A percentile compares a stretch with the other conserved stretches of the same genome.
These are phyloP conservation scores for Coemansia sp. DNA, from an alignment of 192 early-diverging fungal species.

Conservation along the genomic window DNA sequence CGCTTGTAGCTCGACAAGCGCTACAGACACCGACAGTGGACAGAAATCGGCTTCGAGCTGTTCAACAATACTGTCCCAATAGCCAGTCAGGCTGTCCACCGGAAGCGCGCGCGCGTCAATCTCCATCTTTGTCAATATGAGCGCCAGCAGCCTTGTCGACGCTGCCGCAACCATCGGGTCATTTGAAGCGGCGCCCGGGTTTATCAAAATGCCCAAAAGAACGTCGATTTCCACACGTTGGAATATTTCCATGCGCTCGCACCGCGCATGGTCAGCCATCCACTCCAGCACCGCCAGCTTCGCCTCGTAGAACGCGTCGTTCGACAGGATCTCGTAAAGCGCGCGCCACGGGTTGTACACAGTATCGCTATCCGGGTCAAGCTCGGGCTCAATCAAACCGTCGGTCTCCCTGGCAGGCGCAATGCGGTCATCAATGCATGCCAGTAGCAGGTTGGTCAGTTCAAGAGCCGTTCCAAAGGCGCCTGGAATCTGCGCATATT, in stretches of 20 bases:
- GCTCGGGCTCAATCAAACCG: conserved; percentile 27
- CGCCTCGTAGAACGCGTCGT: conserved; percentile 45
- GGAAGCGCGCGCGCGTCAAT: conserved; percentile 30
- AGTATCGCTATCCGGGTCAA: conserved; percentile 26
- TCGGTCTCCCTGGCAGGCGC: conserved; percentile 27
- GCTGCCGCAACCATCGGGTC: conserved; percentile 41
- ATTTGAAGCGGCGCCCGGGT: not conserved
- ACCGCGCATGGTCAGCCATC: conserved; percentile 34
- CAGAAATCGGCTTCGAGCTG: conserved; percentile 26
- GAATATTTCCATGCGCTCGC: conserved; percentile 34
- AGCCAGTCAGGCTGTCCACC: conserved; percentile 16
- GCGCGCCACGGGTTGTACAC: conserved; percentile 36
- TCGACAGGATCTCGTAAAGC: conserved; percentile 19
- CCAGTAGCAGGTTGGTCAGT: conserved; percentile 35
- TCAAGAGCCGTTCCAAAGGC: conserved; percentile 47
- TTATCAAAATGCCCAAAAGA: conserved; percentile 23
- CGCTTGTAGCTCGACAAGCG: conserved; percentile 38
- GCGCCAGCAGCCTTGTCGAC: conserved; percentile 31
- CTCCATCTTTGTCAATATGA: conserved; percentile 35
- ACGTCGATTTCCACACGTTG: conserved; percentile 27
- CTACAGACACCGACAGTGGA: conserved; percentile 38
- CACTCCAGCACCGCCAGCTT: conserved; percentile 43
- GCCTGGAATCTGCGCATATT: conserved; percentile 24
- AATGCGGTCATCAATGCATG: conserved; percentile 36
- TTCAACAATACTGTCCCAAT: conserved; percentile 31